A percentile compares a stretch with the other conserved stretches of the same genome.
phyloP scores from a whole-genome alignment of 164 flowering plant genomes.

The Taxillus chinensis region DNA sequence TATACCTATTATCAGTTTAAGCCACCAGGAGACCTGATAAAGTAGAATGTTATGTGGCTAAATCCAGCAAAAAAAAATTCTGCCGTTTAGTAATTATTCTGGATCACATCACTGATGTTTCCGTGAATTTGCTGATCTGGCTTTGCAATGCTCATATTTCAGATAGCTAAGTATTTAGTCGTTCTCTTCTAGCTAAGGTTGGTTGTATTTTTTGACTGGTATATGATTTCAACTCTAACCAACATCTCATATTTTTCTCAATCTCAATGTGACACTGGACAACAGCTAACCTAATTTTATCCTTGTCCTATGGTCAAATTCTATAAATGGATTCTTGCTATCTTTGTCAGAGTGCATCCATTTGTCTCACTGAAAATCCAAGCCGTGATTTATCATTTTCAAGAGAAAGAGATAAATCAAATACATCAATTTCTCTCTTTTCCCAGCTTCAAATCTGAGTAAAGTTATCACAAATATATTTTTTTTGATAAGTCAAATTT shows the following conservation, averaged over 20 bases:
- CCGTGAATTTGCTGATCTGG: constrained; percentile 27
- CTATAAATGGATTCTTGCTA: constrained; percentile 7
- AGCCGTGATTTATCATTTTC: too few species aligned
- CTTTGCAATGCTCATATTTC: constrained; percentile 61
- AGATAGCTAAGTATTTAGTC: constrained; percentile 74
- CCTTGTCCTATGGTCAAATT: background rate
- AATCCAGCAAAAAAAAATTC: too few species aligned
- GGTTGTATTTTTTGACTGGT: constrained; percentile 1
- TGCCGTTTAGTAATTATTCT: too few species aligned
- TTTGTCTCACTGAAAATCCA: constrained; percentile 5
- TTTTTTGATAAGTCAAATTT: too few species aligned
- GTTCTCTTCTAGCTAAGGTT: constrained; percentile 86
- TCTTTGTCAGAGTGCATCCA: constrained; percentile 67
- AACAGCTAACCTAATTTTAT: background rate
- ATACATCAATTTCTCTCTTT: too few species aligned
- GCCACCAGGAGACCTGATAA: too few species aligned
- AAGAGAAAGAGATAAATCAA: too few species aligned
- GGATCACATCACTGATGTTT: background rate
- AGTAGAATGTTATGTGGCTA: too few species aligned
- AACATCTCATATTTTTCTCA: background rate
- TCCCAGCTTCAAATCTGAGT: too few species aligned
- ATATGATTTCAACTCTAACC: background rate
- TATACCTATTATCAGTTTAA: too few species aligned
- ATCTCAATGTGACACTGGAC: too few species aligned
- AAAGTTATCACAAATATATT: too few species aligned